Evolutionary conservation across 495 filamentous ascomycete genomes (phyloP).

Genomic region (Aspergillus coremiiformis): DNA sequence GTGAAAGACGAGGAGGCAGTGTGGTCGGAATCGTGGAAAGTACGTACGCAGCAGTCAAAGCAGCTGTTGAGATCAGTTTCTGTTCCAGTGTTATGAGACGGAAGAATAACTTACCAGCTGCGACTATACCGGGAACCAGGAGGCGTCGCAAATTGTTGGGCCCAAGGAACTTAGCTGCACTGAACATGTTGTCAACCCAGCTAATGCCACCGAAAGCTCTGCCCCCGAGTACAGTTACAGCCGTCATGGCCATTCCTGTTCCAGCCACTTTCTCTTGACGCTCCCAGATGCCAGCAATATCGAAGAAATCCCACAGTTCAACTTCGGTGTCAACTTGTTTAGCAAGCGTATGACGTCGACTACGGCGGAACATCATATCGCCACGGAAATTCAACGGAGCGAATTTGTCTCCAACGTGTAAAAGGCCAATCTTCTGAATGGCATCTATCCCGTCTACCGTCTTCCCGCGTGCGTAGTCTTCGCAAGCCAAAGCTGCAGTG

Average conservation of each 20-base stretch:
- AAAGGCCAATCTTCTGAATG: constrained; percentile 79
- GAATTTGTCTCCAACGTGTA: constrained; percentile 85
- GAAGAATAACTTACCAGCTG: constrained; percentile 56
- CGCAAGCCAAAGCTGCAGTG: constrained; percentile 65
- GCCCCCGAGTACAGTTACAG: constrained; percentile 76
- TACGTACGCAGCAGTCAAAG: constrained; percentile 67
- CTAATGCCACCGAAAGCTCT: constrained; percentile 74
- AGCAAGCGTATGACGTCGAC: constrained; percentile 67
- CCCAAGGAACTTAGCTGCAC: constrained; percentile 72
- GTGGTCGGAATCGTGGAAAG: constrained; percentile 79
- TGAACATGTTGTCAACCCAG: constrained; percentile 83
- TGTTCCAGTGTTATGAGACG: not conserved
- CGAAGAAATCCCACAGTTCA: constrained; percentile 89
- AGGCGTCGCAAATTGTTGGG: constrained; percentile 72
- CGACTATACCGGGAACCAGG: constrained; percentile 70
- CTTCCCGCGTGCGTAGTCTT: constrained; percentile 72
- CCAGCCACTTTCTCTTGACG: constrained; percentile 89
- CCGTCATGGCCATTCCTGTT: constrained; percentile 86
- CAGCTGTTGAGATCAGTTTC: constrained; percentile 47
- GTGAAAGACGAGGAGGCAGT: constrained; percentile 76
- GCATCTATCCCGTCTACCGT: constrained; percentile 76
- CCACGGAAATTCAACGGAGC: constrained; percentile 75
- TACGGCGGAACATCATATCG: constrained; percentile 83
- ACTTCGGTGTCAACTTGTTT: constrained; percentile 79
- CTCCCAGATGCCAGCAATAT: constrained; percentile 73